A percentile compares a stretch with the other conserved stretches of the same genome.
Conservation (phyloP, 345 rosid genomes). For the Aquilaria malaccensis region DNA sequence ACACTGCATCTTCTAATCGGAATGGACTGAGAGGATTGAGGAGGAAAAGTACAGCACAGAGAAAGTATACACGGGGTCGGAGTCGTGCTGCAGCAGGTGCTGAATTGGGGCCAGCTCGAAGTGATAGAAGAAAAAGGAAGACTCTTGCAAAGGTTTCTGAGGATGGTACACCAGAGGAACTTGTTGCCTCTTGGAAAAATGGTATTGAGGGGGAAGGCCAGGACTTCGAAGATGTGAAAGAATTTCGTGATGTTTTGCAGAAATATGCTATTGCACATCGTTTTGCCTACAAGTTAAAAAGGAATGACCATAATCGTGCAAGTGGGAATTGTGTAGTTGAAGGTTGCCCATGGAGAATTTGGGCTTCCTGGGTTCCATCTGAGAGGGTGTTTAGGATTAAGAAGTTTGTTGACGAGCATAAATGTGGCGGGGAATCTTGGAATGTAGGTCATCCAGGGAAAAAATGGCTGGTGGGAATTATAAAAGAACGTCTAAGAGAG, state of each 20-base stretch:
- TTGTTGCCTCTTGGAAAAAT: constrained; percentile 69
- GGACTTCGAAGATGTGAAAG: constrained; percentile 66
- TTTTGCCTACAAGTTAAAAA: constrained; percentile 67
- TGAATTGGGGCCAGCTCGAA: constrained; percentile 21
- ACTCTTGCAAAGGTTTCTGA: constrained; percentile 5
- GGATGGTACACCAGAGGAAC: constrained; percentile 31
- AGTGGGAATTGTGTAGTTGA: constrained; percentile 64
- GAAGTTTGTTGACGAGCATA: constrained; percentile 50
- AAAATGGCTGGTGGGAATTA: constrained; percentile 73
- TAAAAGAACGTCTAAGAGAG: constrained; percentile 70
- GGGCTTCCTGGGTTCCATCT: constrained; percentile 83
- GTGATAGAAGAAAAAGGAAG: constrained; percentile 16
- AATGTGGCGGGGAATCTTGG: constrained; percentile 81
- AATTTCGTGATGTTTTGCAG: constrained; percentile 81
- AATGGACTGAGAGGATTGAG: constrained; percentile 17
- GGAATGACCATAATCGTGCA: constrained; percentile 77
- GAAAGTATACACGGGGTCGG: constrained; percentile 21
- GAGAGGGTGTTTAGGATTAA: constrained; percentile 56
- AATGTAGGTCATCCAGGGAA: constrained; percentile 70
- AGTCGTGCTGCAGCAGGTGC: constrained; percentile 25
- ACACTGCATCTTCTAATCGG: constrained; percentile 24
- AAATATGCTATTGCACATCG: constrained; percentile 81
- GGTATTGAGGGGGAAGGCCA: constrained; percentile 86
- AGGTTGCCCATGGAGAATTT: constrained; percentile 64
- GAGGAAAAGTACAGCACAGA: constrained; percentile 25